phyloP scores from a whole-genome alignment of 2,329 filamentous ascomycete genomes.

The Lachnellula subtilissima region DNA sequence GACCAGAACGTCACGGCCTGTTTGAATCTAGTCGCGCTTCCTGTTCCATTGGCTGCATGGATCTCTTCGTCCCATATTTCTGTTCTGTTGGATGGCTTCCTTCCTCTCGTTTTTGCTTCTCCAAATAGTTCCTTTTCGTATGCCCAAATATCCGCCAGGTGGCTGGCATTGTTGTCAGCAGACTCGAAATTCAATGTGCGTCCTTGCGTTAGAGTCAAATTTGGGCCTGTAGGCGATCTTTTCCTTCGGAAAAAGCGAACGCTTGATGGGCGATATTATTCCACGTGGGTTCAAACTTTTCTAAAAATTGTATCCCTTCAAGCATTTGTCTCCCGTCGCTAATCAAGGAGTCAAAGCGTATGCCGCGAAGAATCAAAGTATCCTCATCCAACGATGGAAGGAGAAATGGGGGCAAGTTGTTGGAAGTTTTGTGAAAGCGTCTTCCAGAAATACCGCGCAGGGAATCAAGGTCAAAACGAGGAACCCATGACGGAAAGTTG shows the following conservation, averaged over 20 bases:
- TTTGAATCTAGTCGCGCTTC: background rate
- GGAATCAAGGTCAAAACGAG: background rate
- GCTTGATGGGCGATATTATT: background rate
- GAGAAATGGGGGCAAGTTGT: background rate
- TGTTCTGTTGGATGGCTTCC: background rate
- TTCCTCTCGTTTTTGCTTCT: background rate
- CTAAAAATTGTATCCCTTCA: background rate
- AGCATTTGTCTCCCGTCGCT: background rate
- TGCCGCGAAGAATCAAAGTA: background rate
- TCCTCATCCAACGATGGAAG: background rate
- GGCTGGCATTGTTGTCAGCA: background rate
- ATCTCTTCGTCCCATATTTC: background rate
- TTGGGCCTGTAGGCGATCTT: background rate
- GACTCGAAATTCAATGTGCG: background rate
- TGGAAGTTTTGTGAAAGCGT: background rate
- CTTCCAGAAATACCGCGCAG: background rate
- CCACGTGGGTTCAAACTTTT: background rate
- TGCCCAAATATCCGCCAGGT: background rate
- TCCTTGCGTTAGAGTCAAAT: background rate
- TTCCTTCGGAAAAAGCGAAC: background rate
- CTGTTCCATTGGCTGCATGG: background rate
- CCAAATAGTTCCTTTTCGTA: background rate
- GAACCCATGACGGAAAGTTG: background rate
- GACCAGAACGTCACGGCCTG: background rate
- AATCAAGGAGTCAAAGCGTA: background rate